Conservation (phyloP, 2,329 filamentous ascomycete genomes). For the Alternaria ventricosa region DNA sequence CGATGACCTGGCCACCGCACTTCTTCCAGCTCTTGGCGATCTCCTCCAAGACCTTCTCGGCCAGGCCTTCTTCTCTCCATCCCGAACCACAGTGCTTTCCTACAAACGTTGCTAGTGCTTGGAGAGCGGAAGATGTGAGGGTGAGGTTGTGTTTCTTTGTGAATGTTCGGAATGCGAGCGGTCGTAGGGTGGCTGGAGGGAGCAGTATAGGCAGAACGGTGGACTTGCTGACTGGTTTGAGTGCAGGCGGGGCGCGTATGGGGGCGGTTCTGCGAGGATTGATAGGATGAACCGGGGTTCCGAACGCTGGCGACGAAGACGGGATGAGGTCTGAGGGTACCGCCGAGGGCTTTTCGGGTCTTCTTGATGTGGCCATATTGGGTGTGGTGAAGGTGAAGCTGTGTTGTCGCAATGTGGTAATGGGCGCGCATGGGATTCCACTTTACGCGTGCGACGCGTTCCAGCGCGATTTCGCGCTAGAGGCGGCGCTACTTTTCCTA, state of each 20-base stretch:
- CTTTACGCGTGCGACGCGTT: conserved; percentile 33
- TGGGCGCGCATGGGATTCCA: conserved; percentile 9
- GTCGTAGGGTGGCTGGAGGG: conserved; percentile 83
- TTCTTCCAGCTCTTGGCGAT: conserved; percentile 92
- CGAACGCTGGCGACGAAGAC: conserved; percentile 90
- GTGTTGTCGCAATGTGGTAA: not conserved
- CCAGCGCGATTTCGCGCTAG: conserved; percentile 13
- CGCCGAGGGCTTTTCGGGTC: conserved; percentile 40
- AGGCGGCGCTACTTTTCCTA: conserved; percentile 11
- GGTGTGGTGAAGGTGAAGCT: conserved; percentile 5
- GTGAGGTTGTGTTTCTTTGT: conserved; percentile 98
- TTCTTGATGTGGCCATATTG: conserved; percentile 38
- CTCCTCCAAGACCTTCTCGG: conserved; percentile 91
- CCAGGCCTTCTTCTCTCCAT: conserved; percentile 95
- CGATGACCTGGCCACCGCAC: conserved; percentile 84
- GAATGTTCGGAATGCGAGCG: conserved; percentile 91
- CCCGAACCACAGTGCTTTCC: conserved; percentile 92
- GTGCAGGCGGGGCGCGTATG: conserved; percentile 53
- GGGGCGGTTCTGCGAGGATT: conserved; percentile 58
- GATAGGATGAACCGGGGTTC: conserved; percentile 81
- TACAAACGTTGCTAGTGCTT: conserved; percentile 85
- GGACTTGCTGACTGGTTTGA: conserved; percentile 60
- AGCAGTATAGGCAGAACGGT: conserved; percentile 87
- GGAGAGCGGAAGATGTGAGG: conserved; percentile 83
- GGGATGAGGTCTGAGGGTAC: conserved; percentile 67